phyloP scores from a whole-genome alignment of 177 flowering plant species.

The Telopea speciosissima region DNA sequence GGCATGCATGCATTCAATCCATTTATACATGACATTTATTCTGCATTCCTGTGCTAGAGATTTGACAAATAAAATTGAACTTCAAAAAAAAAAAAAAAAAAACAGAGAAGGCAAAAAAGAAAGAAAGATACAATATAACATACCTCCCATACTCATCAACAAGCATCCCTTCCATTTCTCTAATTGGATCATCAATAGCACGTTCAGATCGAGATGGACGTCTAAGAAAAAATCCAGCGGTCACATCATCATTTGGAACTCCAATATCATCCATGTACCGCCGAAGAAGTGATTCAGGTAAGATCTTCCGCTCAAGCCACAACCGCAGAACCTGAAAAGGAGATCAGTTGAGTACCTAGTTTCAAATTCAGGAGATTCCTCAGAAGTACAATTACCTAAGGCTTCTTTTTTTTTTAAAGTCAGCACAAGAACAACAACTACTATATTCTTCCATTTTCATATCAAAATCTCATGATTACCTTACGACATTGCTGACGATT shows the following conservation, averaged over 20 bases:
- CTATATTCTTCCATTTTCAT: too few species aligned
- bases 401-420: too few species aligned
- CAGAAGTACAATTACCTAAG: not conserved
- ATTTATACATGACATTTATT: too few species aligned
- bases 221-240: conserved; percentile 47
- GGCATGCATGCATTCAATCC: not conserved
- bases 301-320: conserved; percentile 96
- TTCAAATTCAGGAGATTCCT: too few species aligned
- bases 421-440: not conserved
- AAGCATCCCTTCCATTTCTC: conserved; percentile 98
- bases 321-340: conserved; percentile 67
- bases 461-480: conserved; percentile 28
- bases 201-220: conserved; percentile 94
- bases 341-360: not conserved
- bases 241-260: conserved; percentile 57
- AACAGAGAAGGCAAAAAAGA: not conserved
- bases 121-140: conserved; percentile 1
- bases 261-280: conserved; percentile 87
- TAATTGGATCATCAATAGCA: conserved; percentile 91
- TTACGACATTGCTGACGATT: conserved; percentile 95
- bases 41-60: not conserved
- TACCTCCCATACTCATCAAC: conserved; percentile 99
- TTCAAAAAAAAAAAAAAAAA: too few species aligned
- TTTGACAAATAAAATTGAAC: too few species aligned
- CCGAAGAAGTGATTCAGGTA: conserved; percentile 75